phyloP scores from a whole-genome alignment of 768 basidiomycete species.

The Lactifluus volemus region DNA sequence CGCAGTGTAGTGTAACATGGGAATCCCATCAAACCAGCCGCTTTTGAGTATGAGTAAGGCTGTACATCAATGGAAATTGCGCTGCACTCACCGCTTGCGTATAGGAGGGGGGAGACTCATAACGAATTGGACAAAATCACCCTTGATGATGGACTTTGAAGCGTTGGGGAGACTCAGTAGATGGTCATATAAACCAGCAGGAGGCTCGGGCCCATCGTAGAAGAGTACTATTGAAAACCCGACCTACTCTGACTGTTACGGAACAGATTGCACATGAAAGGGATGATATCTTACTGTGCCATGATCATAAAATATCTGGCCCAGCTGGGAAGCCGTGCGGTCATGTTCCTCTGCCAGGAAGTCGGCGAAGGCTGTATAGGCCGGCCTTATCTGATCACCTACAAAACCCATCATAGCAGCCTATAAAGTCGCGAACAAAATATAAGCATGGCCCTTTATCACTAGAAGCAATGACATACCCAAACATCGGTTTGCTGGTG shows the following conservation, averaged over 20 bases:
- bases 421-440: neutral
- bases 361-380: neutral
- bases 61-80: neutral
- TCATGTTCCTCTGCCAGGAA: neutral
- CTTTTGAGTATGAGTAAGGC: conserved; percentile 9
- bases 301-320: neutral
- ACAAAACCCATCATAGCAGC: neutral
- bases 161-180: conserved; percentile 34
- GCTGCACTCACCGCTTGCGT: conserved; percentile 14
- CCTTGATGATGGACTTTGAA: conserved; percentile 28
- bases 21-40: neutral
- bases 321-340: neutral
- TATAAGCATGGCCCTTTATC: neutral
- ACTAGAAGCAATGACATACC: neutral
- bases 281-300: conserved; percentile 17
- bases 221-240: conserved; percentile 29
- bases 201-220: conserved; percentile 44
- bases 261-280: conserved; percentile 25
- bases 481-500: conserved; percentile 10
- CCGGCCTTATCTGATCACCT: neutral
- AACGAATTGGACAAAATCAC: conserved; percentile 28
- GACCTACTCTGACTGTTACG: neutral
- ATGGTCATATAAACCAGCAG: conserved; percentile 37
- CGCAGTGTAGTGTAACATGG: neutral
- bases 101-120: conserved; percentile 26